Conservation (phyloP, 352 stramenopile species). For the Blastocystis sp. region DNA sequence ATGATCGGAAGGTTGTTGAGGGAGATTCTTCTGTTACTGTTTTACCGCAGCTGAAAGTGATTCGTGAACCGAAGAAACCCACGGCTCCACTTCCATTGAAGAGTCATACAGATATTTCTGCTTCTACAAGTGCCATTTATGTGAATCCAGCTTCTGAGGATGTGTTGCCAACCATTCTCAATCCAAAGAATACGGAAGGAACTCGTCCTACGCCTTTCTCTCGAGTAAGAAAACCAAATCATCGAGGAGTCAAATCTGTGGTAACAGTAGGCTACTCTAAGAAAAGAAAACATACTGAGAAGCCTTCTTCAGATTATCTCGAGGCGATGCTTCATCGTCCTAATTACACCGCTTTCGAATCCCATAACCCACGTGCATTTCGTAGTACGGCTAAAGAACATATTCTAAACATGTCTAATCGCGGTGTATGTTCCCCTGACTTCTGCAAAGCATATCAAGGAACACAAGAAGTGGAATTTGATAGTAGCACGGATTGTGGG, state of each 20-base stretch:
- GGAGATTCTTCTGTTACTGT: not conserved
- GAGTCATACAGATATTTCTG: not conserved
- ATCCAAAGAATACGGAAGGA: not conserved
- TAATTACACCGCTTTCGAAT: not conserved
- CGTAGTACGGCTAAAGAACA: not conserved
- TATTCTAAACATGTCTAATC: slow-evolving; percentile 4
- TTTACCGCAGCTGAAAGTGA: not conserved
- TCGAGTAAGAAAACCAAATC: not conserved
- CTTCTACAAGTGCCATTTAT: not conserved
- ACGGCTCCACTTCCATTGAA: not conserved
- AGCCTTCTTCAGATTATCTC: not conserved
- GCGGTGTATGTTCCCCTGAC: not conserved
- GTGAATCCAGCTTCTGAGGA: not conserved
- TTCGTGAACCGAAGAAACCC: not conserved
- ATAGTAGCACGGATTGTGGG: not conserved
- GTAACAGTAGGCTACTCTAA: not conserved
- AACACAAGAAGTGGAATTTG: not conserved
- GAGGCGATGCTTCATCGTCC: not conserved
- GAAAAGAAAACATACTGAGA: not conserved
- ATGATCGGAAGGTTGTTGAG: not conserved
- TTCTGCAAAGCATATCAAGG: not conserved
- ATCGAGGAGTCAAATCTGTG: not conserved
- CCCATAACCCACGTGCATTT: not conserved
- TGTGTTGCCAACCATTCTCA: not conserved
- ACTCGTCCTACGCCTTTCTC: not conserved